Evolutionary conservation across 108 stramenopile genomes (phyloP).

Genomic region (Chaetoceros muelleri): DNA sequence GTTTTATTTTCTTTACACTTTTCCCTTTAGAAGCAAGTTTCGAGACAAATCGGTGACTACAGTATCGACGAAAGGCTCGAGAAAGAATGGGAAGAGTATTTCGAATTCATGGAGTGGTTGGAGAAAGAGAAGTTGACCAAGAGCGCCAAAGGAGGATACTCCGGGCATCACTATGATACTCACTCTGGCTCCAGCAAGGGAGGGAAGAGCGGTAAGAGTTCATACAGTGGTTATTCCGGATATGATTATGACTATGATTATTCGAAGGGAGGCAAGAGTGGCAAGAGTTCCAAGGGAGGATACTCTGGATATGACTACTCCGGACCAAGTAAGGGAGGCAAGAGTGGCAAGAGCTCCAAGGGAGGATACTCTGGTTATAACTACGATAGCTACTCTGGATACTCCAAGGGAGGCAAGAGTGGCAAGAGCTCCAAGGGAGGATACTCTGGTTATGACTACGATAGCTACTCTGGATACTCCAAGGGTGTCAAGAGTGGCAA

Average conservation of each 20-base stretch:
- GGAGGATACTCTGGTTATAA: background rate
- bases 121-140: background rate
- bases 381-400: background rate
- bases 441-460: background rate
- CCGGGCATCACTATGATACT: too few relatives aligned
- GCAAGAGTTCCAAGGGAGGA: background rate
- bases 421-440: background rate
- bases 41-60: background rate
- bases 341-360: background rate
- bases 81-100: background rate
- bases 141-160: too few relatives aligned
- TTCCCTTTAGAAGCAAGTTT: too few relatives aligned
- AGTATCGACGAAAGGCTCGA: background rate
- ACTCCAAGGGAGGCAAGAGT: background rate
- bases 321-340: background rate
- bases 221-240: background rate
- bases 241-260: background rate
- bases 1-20: background rate
- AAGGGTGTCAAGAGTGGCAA: background rate
- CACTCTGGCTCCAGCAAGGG: too few relatives aligned
- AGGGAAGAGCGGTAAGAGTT: background rate
- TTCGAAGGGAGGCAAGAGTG: background rate
- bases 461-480: background rate
- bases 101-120: background rate
- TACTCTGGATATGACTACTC: background rate